Base-by-base conservation (phyloP, 805 yeast genomes). In the Spathaspora sp. region DNA sequence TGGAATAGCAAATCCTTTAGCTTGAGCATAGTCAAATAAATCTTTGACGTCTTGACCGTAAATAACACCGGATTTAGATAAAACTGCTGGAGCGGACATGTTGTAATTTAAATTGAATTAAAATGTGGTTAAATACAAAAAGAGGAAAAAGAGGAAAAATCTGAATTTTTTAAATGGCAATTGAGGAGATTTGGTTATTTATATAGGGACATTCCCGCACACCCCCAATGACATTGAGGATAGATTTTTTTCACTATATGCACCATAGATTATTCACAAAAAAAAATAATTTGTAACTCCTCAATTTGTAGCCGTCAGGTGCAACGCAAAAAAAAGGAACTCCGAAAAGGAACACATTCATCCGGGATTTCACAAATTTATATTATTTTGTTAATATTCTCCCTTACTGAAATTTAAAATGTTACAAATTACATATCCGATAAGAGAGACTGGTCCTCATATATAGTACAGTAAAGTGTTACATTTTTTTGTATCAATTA, bases 41-140 rank as follows among this genome's bases (percentile, higher is more conserved):
- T 77, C 75, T 65, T 81, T 82, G 60, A 94, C 99, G 71, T 94
- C 99, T 67, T 93, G 97, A 70, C 99, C 99, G 78, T 89, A 94
- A 75, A 94, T 91, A 77, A 94, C 99, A 83, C 99, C 99, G 72
- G 94, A 68, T 78, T 94, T 92, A 64, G 79, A 77, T 67, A 92
- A 81, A 73, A 90, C 90, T 67, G 86, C 91, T 75, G 78, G 56
- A 44, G 53, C 42, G 42, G 58, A 40, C 59, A 56, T 56, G 43
- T 31, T 52, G 39, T 16, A 47, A 31, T 3, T 18, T 23, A 29
- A 19, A 47, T 42, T n/a, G 12, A 42, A 20, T 10, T n/a, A 1
- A 7, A 39, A 31, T 16, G 18, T 44, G 17, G 12, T 3, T 23
- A 46, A 47, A 26, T 20, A 46, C 17, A 49, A 39, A 17, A 32